A percentile compares a stretch with the other conserved stretches of the same genome.
Conservation (phyloP, 2,329 filamentous ascomycete species). For the Westerdykella sp. region DNA sequence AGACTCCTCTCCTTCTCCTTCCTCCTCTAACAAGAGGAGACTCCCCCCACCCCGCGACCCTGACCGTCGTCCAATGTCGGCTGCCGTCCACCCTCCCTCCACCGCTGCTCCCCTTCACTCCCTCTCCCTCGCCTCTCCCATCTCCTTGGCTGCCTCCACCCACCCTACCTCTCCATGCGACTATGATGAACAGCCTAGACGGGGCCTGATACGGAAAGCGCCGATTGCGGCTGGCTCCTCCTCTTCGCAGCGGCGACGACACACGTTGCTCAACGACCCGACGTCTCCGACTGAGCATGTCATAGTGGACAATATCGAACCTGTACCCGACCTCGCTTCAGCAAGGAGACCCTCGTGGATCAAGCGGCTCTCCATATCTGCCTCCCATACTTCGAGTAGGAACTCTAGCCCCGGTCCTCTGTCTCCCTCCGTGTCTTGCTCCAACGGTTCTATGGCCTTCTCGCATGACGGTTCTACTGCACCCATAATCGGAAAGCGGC, state of each 20-base stretch:
- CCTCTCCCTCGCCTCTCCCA: slow-evolving; percentile 21
- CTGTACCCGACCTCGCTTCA: slow-evolving; percentile 26
- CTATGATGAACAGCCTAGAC: slow-evolving; percentile 26
- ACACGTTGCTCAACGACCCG: slow-evolving; percentile 15
- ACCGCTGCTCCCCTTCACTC: slow-evolving; percentile 16
- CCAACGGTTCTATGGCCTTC: slow-evolving; percentile 50
- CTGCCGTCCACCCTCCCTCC: slow-evolving; percentile 22
- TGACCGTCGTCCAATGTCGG: slow-evolving; percentile 21
- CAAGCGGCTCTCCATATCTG: slow-evolving; percentile 62
- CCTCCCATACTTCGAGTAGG: slow-evolving; percentile 56
- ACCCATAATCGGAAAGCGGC: slow-evolving; percentile 51
- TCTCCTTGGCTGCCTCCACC: slow-evolving; percentile 17
- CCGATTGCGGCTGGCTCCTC: slow-evolving; percentile 24
- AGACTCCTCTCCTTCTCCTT: slow-evolving; percentile 34
- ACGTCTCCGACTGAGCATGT: slow-evolving; percentile 16
- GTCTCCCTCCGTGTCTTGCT: slow-evolving; percentile 59
- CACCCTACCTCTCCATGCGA: slow-evolving; percentile 18
- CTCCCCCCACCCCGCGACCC: slow-evolving; percentile 30
- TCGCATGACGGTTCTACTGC: slow-evolving; percentile 52
- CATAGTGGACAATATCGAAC: slow-evolving; percentile 20
- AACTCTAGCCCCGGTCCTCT: slow-evolving; percentile 61
- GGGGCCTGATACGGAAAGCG: slow-evolving; percentile 31
- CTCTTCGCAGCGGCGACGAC: slow-evolving; percentile 10
- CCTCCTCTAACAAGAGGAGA: slow-evolving; percentile 34
- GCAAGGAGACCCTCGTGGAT: slow-evolving; percentile 58